Conservation (phyloP, 257 asterid genomes). For the Solanum paucissectum region DNA sequence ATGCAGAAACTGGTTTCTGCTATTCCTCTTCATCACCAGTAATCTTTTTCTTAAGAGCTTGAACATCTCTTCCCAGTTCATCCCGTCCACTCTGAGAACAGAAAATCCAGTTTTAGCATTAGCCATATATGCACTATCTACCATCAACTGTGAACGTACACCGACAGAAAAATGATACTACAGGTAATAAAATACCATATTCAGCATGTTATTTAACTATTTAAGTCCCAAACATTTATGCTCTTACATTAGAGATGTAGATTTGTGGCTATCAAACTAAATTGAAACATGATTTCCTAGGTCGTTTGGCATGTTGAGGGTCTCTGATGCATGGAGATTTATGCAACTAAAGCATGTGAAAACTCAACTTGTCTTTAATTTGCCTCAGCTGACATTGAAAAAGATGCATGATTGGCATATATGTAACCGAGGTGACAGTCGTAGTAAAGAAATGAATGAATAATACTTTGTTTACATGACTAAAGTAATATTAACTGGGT, state of each 20-base stretch:
- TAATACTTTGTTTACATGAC: not conserved
- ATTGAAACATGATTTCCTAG: not conserved
- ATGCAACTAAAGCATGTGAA: not conserved
- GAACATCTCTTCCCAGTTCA: not conserved
- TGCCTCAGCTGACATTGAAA: not conserved
- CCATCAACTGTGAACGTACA: not conserved
- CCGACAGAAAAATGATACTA: not conserved
- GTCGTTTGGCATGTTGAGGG: not conserved
- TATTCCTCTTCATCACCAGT: constrained; percentile 5
- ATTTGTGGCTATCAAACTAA: not conserved
- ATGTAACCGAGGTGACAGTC: not conserved
- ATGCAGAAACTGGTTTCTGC: not conserved
- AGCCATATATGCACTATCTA: not conserved
- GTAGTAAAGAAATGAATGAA: not conserved
- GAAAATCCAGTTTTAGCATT: not conserved
- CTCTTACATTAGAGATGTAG: not conserved
- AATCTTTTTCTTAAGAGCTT: constrained; percentile 5
- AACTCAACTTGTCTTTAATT: not conserved
- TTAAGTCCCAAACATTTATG: not conserved
- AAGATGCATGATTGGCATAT: not conserved
- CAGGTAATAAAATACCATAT: not conserved
- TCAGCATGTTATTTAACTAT: not conserved
- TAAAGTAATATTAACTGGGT: not conserved
- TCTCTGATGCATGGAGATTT: not conserved
- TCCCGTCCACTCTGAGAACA: constrained; percentile 2